These are phyloP conservation scores for Podochytrium sp. DNA, from an alignment of 192 early-diverging fungal genomes.

Conservation along the genomic window DNA sequence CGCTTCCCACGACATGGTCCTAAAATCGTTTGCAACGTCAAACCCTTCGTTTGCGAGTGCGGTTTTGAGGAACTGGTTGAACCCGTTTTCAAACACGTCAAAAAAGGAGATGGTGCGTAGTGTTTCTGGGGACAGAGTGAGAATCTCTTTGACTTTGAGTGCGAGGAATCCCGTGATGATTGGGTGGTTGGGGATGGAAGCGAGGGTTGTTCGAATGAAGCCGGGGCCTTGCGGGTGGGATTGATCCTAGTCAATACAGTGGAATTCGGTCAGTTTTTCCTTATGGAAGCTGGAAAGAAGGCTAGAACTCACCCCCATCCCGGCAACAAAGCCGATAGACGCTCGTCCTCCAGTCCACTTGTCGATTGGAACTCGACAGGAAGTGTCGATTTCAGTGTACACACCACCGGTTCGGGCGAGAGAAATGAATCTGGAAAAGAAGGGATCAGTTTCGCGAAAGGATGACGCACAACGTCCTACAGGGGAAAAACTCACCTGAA, in stretches of 20 bases:
- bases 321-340: conserved; percentile 1
- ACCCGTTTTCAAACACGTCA: conserved; percentile 9
- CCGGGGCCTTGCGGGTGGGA: conserved; percentile 16
- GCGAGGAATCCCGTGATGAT: neutral
- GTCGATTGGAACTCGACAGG: conserved; percentile 23
- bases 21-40: conserved; percentile 13
- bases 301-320: conserved; percentile 22
- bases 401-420: conserved; percentile 34
- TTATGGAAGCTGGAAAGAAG: neutral
- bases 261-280: neutral
- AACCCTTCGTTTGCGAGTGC: neutral
- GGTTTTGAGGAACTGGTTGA: neutral
- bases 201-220: conserved; percentile 5
- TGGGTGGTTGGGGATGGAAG: conserved; percentile 11
- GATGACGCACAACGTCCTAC: neutral
- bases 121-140: neutral
- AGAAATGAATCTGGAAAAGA: conserved; percentile 18
- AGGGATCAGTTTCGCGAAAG: too few relatives aligned
- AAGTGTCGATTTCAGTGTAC: conserved; percentile 42
- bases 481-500: neutral
- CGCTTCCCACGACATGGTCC: conserved; percentile 16
- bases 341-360: conserved; percentile 16
- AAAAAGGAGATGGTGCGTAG: conserved; percentile 4
- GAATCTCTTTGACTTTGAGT: neutral
- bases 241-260: conserved; percentile 24